phyloP scores from a whole-genome alignment of 2,329 filamentous ascomycete genomes.

The Beauveria sp. region DNA sequence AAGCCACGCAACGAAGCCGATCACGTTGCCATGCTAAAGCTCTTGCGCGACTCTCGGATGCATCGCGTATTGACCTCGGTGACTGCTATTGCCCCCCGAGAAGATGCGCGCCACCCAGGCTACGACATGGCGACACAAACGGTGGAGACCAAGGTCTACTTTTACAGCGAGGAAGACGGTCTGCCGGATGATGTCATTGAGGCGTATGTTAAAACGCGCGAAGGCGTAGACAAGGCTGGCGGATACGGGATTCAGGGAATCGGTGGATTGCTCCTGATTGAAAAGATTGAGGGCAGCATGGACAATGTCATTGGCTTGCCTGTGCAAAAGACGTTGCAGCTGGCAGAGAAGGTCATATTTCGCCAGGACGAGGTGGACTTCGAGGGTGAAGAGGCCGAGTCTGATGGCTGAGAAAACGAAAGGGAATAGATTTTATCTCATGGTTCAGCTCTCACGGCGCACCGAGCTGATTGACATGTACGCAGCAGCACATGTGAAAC shows the following conservation, averaged over 20 bases:
- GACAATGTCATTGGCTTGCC: slow-evolving; percentile 95
- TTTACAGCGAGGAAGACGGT: slow-evolving; percentile 56
- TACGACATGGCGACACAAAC: slow-evolving; percentile 76
- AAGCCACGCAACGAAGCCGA: slow-evolving; percentile 79
- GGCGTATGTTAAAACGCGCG: slow-evolving; percentile 71
- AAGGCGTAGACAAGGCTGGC: slow-evolving; percentile 93
- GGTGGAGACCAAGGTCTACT: slow-evolving; percentile 88
- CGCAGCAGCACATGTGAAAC: not conserved
- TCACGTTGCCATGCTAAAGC: slow-evolving; percentile 76
- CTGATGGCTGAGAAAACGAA: slow-evolving; percentile 18
- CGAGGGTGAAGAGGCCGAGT: slow-evolving; percentile 39
- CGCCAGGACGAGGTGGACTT: slow-evolving; percentile 60
- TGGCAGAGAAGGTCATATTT: slow-evolving; percentile 84
- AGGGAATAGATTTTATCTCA: not conserved
- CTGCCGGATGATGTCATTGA: slow-evolving; percentile 73
- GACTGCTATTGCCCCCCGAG: slow-evolving; percentile 72
- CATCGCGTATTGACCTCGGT: slow-evolving; percentile 87
- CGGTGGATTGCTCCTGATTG: slow-evolving; percentile 77
- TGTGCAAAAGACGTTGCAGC: slow-evolving; percentile 63
- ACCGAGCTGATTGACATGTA: not conserved
- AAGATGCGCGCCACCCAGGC: slow-evolving; percentile 73
- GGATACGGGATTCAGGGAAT: slow-evolving; percentile 92
- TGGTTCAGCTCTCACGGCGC: not conserved
- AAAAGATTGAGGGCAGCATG: slow-evolving; percentile 79
- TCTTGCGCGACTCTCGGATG: slow-evolving; percentile 64